Base-by-base conservation (phyloP, 2,329 filamentous ascomycete genomes). In the Neofusicoccum umdonicola region DNA sequence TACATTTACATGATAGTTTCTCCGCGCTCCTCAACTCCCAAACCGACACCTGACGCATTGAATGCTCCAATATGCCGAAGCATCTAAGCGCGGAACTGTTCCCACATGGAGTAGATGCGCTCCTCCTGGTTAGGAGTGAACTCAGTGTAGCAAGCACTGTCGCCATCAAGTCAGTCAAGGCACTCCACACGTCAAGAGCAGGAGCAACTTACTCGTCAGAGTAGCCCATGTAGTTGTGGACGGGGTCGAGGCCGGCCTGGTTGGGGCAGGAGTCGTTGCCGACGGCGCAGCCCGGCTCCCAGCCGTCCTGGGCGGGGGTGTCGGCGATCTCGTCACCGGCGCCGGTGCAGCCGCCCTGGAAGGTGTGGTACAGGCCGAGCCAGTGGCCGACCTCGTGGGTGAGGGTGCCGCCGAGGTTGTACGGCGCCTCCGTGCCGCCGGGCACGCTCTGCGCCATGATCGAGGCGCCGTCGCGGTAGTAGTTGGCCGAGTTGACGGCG, bases 41-140 rank as follows among this genome's bases (percentile, higher is more conserved):
- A 4, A 1, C 27, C 27, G 7, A 31, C 27, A 31, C 27, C 27
- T 1, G 27, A 31, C 27, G 27, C 27, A 31, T 4, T 7, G 7
- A 31, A 4, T 7, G 27, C 27, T 31, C 37, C 37, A 39, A 11
- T 8, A 39, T 39, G 3, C 9, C 9, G 9, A 39, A 8, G 15
- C 17, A 5, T 35, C 15, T 22, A 41, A 37, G 58, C 58, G 8
- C 58, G 58, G 70, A 78, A 81, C 68, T 79, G 75, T 39, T 69
- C 72, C 80, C 82, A 87, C 78, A 86, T 79, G 68, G 71, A 81
- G 68, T 78, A 74, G 78, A 86, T 85, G 61, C 84, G 73, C 63
- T 76, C 71, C 19, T 79, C 74, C 76, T 87, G 84, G 47, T 78
- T 74, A 1, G 74, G 71, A 7, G 84, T 85, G 67, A 87, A 87